A percentile compares a stretch with the other conserved stretches of the same genome.
Conservation (phyloP, 1,284 basidiomycete genomes). For the Marasmius tenuissimus region DNA sequence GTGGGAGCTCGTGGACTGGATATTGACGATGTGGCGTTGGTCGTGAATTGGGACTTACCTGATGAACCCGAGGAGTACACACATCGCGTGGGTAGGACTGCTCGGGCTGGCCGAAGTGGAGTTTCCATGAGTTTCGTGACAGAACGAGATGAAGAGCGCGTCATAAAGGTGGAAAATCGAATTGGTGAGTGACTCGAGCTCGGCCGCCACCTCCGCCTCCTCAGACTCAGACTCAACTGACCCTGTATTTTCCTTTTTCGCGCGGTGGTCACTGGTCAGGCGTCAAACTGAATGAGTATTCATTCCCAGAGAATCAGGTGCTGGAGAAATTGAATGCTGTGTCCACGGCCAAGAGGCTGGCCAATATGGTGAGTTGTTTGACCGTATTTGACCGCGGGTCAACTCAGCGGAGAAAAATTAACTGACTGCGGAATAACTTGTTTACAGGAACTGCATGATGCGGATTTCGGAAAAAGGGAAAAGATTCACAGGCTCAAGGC, state of each 20-base stretch:
- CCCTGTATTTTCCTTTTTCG: neutral
- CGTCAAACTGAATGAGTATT: conserved; percentile 73
- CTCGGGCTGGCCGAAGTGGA: conserved; percentile 89
- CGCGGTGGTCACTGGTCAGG: conserved; percentile 40
- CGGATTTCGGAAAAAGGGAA: conserved; percentile 88
- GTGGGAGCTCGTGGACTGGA: conserved; percentile 94
- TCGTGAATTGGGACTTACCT: conserved; percentile 97
- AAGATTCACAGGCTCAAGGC: conserved; percentile 74
- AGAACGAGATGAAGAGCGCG: conserved; percentile 86
- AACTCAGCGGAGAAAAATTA: too few species aligned
- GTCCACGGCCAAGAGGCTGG: conserved; percentile 89
- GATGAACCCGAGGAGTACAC: conserved; percentile 76
- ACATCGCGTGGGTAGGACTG: conserved; percentile 87
- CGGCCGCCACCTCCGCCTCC: neutral
- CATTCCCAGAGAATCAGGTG: conserved; percentile 79
- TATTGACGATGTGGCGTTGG: conserved; percentile 93
- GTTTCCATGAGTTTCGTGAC: conserved; percentile 94
- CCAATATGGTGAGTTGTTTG: conserved; percentile 76
- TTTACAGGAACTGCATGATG: conserved; percentile 84
- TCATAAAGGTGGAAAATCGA: conserved; percentile 83
- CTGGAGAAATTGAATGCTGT: conserved; percentile 87
- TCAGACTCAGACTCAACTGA: too few species aligned
- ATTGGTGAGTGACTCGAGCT: conserved; percentile 60
- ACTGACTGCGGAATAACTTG: conserved; percentile 1
- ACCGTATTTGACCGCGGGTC: neutral